A percentile compares a stretch with the other conserved stretches of the same genome.
Conservation (phyloP, 2,329 filamentous ascomycete species). For the Fusarium equiseti region DNA sequence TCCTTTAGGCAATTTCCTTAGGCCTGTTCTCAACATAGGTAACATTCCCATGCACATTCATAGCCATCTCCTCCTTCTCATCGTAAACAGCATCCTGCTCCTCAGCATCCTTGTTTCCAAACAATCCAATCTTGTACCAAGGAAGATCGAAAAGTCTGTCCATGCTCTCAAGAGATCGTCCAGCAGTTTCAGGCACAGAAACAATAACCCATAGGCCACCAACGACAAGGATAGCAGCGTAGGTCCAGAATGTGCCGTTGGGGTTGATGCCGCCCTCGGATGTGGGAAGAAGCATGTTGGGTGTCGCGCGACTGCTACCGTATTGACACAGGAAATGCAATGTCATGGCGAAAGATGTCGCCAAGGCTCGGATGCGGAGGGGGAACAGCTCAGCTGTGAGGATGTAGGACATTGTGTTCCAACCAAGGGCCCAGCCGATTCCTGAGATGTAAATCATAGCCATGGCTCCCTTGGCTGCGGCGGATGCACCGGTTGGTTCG, state of each 20-base stretch:
- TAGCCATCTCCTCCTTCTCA: slow-evolving; percentile 15
- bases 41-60: slow-evolving; percentile 6
- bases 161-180: slow-evolving; percentile 25
- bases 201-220: slow-evolving; percentile 18
- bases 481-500: not conserved
- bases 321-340: slow-evolving; percentile 23
- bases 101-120: slow-evolving; percentile 24
- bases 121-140: slow-evolving; percentile 24
- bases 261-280: slow-evolving; percentile 20
- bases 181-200: slow-evolving; percentile 17
- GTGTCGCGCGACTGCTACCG: slow-evolving; percentile 20
- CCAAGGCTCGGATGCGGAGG: slow-evolving; percentile 26
- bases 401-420: slow-evolving; percentile 36
- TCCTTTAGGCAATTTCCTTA: slow-evolving; percentile 7
- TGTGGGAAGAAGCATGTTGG: slow-evolving; percentile 12
- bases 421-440: slow-evolving; percentile 34
- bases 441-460: slow-evolving; percentile 33
- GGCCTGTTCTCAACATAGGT: slow-evolving; percentile 18
- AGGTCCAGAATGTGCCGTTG: slow-evolving; percentile 22
- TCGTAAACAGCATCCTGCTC: slow-evolving; percentile 21
- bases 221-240: slow-evolving; percentile 6
- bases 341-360: slow-evolving; percentile 20
- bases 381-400: slow-evolving; percentile 32
- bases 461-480: slow-evolving; percentile 18
- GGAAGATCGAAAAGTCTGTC: slow-evolving; percentile 23